Percentiles rank a stretch among this genome's conserved stretches.
Evolutionary conservation across 1,284 basidiomycete species (phyloP).

Genomic region (Rhodotorula sp.): DNA sequence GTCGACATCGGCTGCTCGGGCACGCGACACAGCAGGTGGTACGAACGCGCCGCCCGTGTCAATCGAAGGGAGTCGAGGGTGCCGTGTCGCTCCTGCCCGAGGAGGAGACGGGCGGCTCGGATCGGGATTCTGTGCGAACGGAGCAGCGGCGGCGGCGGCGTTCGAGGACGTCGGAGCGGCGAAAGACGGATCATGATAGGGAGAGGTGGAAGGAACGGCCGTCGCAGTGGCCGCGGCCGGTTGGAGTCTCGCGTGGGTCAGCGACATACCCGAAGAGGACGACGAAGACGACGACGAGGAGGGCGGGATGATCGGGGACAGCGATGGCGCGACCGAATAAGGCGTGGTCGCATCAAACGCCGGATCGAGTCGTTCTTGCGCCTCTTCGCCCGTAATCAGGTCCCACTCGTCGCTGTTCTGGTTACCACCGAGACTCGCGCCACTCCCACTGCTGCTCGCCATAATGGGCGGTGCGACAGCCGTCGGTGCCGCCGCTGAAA

Average conservation of each 20-base stretch:
- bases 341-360: conserved; percentile 4
- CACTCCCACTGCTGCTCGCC: background rate
- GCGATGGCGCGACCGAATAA: too few relatives aligned
- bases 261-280: background rate
- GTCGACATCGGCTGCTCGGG: too few relatives aligned
- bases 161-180: background rate
- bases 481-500: background rate
- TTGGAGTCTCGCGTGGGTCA: conserved; percentile 2
- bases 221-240: background rate
- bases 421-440: background rate
- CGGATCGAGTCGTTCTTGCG: conserved; percentile 6
- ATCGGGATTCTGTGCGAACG: too few relatives aligned
- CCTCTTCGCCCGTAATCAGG: background rate
- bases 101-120: too few relatives aligned
- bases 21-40: background rate
- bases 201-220: too few relatives aligned
- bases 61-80: background rate
- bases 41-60: background rate
- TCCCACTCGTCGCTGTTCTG: background rate
- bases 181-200: background rate
- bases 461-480: background rate
- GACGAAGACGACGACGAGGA: conserved; percentile 20
- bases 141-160: too few relatives aligned
- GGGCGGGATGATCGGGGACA: background rate
- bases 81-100: background rate